Evolutionary conservation across 2,329 filamentous ascomycete genomes (phyloP), one percentile per base, ranked within the genome.

Genomic region (Magnaporthiopsis rhizophila): DNA sequence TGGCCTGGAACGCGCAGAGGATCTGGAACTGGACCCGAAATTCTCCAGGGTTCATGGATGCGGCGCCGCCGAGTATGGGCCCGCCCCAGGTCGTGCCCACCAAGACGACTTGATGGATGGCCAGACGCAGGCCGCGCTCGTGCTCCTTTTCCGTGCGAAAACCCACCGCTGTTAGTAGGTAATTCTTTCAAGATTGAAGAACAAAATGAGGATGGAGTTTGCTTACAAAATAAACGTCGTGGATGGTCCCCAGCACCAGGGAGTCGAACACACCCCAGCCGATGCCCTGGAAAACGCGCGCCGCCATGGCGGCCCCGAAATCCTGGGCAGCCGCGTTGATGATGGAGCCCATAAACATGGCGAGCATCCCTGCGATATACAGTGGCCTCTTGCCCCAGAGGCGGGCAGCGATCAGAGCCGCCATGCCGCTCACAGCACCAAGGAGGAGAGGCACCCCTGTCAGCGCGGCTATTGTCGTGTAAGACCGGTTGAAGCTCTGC

Each of bases 231-330:
- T 80, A 86, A 1, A 81, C 81, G 67, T 87, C 84, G 60, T 83
- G 78, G 61, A 87, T 81, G 2, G 80, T 82, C 1, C 77, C 78
- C 38, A 81, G 72, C 36, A 84, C 75, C 56, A 86, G 72, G 6
- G 78, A 80, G 67, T 87, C 84, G 65, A 86, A 84, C 13, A 80
- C 79, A 7, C 84, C 84, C 81, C 84, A 85, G n/a, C 81, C 84
- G 0, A 86, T 64, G 0, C 83, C 83, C 69, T 86, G 83, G 45
- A 86, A 76, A 24, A 84, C 69, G 12, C 84, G 77, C 2, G 83
- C 80, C 0, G 77, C 78, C 78, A 86, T 79, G 69, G 80, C 81
- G 64, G 80, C 75, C 11, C 72, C 74, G 64, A 79, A 81, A 61
- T 71, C 70, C 8, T 70, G 69, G 6, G 80, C 75, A 24, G 75